Base-by-base conservation (phyloP, 805 yeast species). In the Starmera quercuum region DNA sequence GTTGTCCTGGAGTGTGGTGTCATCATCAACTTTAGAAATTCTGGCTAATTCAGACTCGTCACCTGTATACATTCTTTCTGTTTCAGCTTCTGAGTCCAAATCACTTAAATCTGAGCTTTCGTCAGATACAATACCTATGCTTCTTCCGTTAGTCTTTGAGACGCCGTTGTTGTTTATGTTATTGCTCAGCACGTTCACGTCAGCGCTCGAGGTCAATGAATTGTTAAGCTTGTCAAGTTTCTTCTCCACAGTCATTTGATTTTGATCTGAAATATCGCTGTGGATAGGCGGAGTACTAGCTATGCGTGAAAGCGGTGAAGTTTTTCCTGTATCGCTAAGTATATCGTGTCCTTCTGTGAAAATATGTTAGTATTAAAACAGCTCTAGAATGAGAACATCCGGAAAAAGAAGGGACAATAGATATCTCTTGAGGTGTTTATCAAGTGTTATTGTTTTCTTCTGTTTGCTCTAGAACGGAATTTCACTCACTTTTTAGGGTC, bases 21-120 rank as follows among this genome's bases (percentile, higher is more conserved):
- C 42, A 5, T 34, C 35, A 21, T 55, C 56, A 29, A 55, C 63
- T 37, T 33, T 48, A 26, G 71, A 71, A 42, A 67, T 51, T 35
- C 56, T 66, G 19, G 66, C 60, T 40, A 69, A 56, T 47, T 62
- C 54, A 7, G 71, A 63, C 48, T 39, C 37, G 2, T 37, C 45
- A 38, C 59, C 53, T 41, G 59, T 51, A 29, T 76, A 90, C 84
- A 86, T 75, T 46, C 75, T 80, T 51, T 87, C 96, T 0, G 97
- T 87, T 53, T 87, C 97, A 13, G 92, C 95, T 57, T 87, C 96
- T 12, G 92, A 80, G 44, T 77, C 77, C 37, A 73, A 64, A 34
- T 74, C 81, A 31, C 73, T 76, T 41, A 75, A 55, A 36, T 75
- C 83, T 26, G 67, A 61, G 13, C 51, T 43, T 27, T 43, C 50